Evolutionary conservation across 495 filamentous ascomycete species (phyloP).

Genomic region (Penicillium cataractarum): DNA sequence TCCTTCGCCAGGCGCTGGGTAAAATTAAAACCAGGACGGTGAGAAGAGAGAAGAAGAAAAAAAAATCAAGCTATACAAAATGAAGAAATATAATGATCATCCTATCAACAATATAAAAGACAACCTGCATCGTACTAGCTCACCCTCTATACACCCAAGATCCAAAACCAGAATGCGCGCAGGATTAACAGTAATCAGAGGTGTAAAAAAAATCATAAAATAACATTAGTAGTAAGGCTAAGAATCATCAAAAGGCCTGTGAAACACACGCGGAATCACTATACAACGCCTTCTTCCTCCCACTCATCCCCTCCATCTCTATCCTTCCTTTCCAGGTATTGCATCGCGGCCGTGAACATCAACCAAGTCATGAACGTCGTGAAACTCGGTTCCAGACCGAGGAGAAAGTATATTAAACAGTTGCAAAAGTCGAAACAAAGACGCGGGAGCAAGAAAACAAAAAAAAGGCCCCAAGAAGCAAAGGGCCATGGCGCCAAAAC

Average conservation of each 20-base stretch:
- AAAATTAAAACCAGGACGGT: not conserved
- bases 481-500: not conserved
- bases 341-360: constrained; percentile 6
- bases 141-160: not conserved
- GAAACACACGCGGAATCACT: not conserved
- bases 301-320: not conserved
- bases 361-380: constrained; percentile 26
- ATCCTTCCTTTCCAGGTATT: not conserved
- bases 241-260: not conserved
- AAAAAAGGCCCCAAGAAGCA: not conserved
- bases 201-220: not conserved
- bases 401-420: constrained; percentile 6
- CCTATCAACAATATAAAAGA: not conserved
- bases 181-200: not conserved
- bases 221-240: not conserved
- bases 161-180: not conserved
- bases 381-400: constrained; percentile 29
- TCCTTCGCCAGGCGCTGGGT: not conserved
- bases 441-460: not conserved
- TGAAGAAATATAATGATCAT: not conserved
- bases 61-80: not conserved
- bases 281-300: not conserved
- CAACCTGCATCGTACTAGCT: not conserved
- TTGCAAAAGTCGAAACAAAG: not conserved
- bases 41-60: not conserved